phyloP scores from a whole-genome alignment of 202 grass and related monocot genomes.

The Hordeum pubiflorum region DNA sequence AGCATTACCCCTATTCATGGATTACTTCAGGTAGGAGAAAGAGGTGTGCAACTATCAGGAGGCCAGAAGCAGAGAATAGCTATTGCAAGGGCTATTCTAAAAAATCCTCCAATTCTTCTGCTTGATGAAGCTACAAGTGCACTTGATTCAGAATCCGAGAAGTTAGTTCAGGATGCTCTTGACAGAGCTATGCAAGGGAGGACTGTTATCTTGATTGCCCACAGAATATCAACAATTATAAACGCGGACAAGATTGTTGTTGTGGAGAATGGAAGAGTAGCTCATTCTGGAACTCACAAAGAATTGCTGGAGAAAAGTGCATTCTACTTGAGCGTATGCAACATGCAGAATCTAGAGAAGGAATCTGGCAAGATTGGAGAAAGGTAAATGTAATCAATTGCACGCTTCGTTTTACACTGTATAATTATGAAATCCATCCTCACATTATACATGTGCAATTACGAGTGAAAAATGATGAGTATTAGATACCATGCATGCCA shows the following conservation, averaged over 20 bases:
- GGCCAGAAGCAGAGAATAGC: constrained; percentile 67
- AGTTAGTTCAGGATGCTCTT: constrained; percentile 56
- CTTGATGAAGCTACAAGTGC: constrained; percentile 77
- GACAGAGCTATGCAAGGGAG: constrained; percentile 52
- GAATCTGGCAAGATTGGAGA: constrained; percentile 10
- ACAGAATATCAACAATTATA: constrained; percentile 60
- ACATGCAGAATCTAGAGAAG: constrained; percentile 48
- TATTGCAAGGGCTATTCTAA: constrained; percentile 54
- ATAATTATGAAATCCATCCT: constrained; percentile 4
- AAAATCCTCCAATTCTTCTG: constrained; percentile 60
- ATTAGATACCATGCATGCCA: background rate
- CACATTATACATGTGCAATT: background rate
- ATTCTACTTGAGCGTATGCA: constrained; percentile 44
- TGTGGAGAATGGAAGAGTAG: constrained; percentile 53
- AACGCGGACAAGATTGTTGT: constrained; percentile 55
- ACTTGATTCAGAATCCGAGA: constrained; percentile 69
- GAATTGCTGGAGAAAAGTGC: constrained; percentile 42
- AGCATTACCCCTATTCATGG: background rate
- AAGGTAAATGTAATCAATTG: constrained; percentile 30
- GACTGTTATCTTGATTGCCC: constrained; percentile 66
- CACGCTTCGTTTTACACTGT: background rate
- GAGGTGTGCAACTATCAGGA: constrained; percentile 53
- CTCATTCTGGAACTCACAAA: constrained; percentile 51
- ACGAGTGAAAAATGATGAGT: background rate
- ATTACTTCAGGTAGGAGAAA: constrained; percentile 47